phyloP scores from a whole-genome alignment of 78 protist genomes.

The Dictyostelium firmibasis region DNA sequence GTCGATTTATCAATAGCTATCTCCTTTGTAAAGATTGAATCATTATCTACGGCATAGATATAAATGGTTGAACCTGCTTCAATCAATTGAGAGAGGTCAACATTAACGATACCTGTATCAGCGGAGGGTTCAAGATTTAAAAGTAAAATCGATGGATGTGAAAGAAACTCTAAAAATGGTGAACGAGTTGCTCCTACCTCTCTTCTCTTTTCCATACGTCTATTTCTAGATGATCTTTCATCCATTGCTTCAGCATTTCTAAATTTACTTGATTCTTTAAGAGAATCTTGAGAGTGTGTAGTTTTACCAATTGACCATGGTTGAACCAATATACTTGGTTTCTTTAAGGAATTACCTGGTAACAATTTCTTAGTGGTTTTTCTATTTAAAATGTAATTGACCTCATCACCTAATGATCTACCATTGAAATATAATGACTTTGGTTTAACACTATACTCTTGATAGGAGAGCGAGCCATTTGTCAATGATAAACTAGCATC shows the following conservation, averaged over 20 bases:
- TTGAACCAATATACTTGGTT: constrained; percentile 35
- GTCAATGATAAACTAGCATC: background rate
- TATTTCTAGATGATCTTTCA: background rate
- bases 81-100: background rate
- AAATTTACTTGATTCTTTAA: background rate
- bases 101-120: background rate
- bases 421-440: constrained; percentile 44
- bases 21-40: constrained; percentile 1
- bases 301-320: constrained; percentile 59
- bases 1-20: background rate
- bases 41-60: constrained; percentile 44
- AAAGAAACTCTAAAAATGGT: constrained; percentile 36
- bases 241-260: background rate
- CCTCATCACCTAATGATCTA: constrained; percentile 68
- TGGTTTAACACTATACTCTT: background rate
- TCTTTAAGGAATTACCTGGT: constrained; percentile 68
- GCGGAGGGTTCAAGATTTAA: constrained; percentile 29
- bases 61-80: background rate
- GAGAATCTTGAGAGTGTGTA: background rate
- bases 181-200: background rate
- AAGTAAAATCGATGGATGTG: background rate
- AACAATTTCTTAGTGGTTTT: constrained; percentile 16
- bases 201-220: background rate
- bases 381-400: constrained; percentile 54
- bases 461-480: background rate